These are phyloP conservation scores for Canariomyces notabilis DNA, from an alignment of 2,329 filamentous ascomycete species.

Conservation along the genomic window DNA sequence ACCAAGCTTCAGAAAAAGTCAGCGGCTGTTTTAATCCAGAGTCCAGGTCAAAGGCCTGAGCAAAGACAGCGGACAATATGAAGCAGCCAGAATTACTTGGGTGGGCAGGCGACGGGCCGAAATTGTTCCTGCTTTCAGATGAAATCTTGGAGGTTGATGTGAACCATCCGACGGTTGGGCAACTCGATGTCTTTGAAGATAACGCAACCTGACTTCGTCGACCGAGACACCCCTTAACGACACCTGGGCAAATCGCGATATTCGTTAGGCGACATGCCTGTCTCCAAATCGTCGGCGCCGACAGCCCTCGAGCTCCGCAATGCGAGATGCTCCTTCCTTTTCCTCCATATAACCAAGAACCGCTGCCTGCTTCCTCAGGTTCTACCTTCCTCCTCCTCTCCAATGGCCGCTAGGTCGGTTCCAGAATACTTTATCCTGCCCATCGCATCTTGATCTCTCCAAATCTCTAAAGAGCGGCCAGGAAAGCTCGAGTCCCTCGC, in stretches of 20 bases:
- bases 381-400: not conserved
- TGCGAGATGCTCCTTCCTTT: constrained; percentile 7
- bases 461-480: not conserved
- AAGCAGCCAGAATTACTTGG: no score
- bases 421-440: not conserved
- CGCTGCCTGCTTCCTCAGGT: not conserved
- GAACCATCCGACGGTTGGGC: no score
- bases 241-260: no score
- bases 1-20: no score
- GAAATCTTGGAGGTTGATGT: no score
- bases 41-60: no score
- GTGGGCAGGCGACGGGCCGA: no score
- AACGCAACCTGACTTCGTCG: no score
- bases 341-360: not conserved
- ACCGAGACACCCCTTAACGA: not conserved
- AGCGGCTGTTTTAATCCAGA: no score
- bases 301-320: not conserved
- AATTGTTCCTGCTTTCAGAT: no score
- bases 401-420: not conserved
- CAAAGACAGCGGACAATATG: no score
- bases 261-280: not conserved
- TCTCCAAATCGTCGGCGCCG: not conserved
- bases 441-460: not conserved
- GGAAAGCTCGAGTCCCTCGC: not conserved
- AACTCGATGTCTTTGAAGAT: no score